Base-by-base conservation (phyloP, 768 basidiomycete species). In the Agaricus subrufescens region DNA sequence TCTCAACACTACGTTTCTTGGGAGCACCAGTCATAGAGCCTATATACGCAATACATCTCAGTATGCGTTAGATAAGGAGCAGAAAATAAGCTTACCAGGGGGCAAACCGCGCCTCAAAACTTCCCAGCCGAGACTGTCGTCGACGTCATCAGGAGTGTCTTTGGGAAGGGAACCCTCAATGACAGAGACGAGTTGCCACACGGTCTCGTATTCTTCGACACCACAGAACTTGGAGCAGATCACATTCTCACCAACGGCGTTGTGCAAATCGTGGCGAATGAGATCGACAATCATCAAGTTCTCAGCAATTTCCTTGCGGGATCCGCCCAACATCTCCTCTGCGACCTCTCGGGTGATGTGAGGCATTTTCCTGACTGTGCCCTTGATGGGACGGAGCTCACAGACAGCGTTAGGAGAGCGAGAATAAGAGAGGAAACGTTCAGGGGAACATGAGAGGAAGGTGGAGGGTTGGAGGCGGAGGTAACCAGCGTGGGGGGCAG, bases 251-350 rank as follows among this genome's bases (percentile, higher is more conserved):
- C 91, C 91, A 26, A 96, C 81, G 55, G 88, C 86, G 30, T 84
- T 84, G 61, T 95, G 86, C 34, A 98, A 75, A 72, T 98, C 95
- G 61, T 97, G 91, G 34, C 94, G 84, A 64, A 96, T 96, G 46
- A 98, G 82, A 67, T 98, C 95, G 27, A 97, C 95, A 60, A 98
- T 97, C 95, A 98, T 98, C 55, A 98, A 71, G 67, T 98, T 98
- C 74, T 98, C 95, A 0, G 94, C 95, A 2, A 95, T 84, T 70
- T 98, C 95, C 68, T 98, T 98, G 45, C 73, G 75, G 67, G 81
- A 88, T 9, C 86, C 85, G 14, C 74, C 75, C 56, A 89, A 70
- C 14, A 78, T 68, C 69, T 84, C 61, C 62, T 87, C 84, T 12
- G 86, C 86, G 48, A 83, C 79, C 52, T 78, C 82, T 27, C 82